Base-by-base conservation (phyloP, 495 filamentous ascomycete species). In the Oleoguttula mirabilis region DNA sequence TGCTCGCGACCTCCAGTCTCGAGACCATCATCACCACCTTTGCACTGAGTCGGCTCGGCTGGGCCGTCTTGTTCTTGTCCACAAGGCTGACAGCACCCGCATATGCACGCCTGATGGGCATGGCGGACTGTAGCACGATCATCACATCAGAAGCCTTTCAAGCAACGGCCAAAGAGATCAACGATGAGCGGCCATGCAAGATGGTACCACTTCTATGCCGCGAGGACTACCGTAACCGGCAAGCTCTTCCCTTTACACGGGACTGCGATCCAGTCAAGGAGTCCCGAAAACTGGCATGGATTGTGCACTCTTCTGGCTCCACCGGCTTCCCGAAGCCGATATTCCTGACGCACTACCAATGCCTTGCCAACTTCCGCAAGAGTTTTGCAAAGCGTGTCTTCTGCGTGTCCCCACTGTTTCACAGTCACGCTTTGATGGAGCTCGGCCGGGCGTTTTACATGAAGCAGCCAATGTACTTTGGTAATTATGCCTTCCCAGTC, bases 371-470 rank as follows among this genome's bases (percentile, higher is more conserved):
- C 43, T 69, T 64, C 45, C 57, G 58, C 17, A 59, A 60, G 20
- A 64, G 61, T 38, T 62, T 57, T 17, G 45, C 23, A 1, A 32
- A 41, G 33, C 34, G 38, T 4, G 47, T 36, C 27, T 54, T 51
- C 38, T 45, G 40, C 39, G 46, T 48, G 12, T 36, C 40, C 0
- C 54, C 54, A 28, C 41, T 57, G 1, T 57, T 45, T 36, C 54
- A 57, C 34, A 63, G 60, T 11, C 65, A 71, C 54, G 69, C 67
- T 2, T 55, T 75, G 35, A 66, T 60, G 25, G 65, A 61, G 44
- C 49, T 72, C 10, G 70, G 71, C 42, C 59, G 69, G 3, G 64
- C 68, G 10, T 49, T 72, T 22, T 55, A 64, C 38, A 51, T 61
- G 1, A 32, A 58, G 19, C 61, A 66, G 27, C 19, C 58, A 19